phyloP scores from a whole-genome alignment of 192 early-diverging fungal genomes.

The Coemansia sp. region DNA sequence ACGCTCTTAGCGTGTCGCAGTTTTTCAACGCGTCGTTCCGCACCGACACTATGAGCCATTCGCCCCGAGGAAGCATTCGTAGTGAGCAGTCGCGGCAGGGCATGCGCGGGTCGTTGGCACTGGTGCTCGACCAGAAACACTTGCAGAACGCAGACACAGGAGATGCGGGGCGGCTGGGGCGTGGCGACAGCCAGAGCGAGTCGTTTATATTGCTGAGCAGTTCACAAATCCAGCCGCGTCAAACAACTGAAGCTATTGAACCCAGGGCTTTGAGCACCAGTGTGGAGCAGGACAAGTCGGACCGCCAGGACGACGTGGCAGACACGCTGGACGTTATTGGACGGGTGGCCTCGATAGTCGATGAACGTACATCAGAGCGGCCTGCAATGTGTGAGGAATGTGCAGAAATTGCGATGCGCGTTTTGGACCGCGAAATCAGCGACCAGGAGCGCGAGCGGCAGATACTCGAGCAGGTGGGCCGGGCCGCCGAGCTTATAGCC shows the following conservation, averaged over 20 bases:
- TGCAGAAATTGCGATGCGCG: slow-evolving; percentile 71
- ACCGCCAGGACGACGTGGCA: slow-evolving; percentile 20
- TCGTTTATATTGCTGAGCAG: slow-evolving; percentile 50
- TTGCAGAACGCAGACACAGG: neutral
- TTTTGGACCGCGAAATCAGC: slow-evolving; percentile 65
- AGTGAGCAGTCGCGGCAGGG: neutral
- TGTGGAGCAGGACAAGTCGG: neutral
- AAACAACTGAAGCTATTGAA: neutral
- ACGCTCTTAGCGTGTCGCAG: slow-evolving; percentile 20
- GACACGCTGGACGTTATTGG: slow-evolving; percentile 47
- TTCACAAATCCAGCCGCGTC: slow-evolving; percentile 33
- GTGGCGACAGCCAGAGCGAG: slow-evolving; percentile 30
- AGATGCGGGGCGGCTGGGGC: no score
- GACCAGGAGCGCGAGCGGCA: slow-evolving; percentile 74
- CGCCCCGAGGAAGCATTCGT: no score
- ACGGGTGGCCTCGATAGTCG: slow-evolving; percentile 76
- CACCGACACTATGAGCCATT: slow-evolving; percentile 15
- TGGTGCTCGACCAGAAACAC: slow-evolving; percentile 16
- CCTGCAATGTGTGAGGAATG: slow-evolving; percentile 93
- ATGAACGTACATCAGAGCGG: slow-evolving; percentile 67
- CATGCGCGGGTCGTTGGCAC: slow-evolving; percentile 41
- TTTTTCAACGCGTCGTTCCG: slow-evolving; percentile 38
- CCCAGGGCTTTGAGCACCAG: neutral
- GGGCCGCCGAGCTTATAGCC: slow-evolving; percentile 54
- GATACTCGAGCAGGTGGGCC: slow-evolving; percentile 72